Evolutionary conservation across 108 stramenopile genomes (phyloP).

Genomic region (Nitzschia sp.): DNA sequence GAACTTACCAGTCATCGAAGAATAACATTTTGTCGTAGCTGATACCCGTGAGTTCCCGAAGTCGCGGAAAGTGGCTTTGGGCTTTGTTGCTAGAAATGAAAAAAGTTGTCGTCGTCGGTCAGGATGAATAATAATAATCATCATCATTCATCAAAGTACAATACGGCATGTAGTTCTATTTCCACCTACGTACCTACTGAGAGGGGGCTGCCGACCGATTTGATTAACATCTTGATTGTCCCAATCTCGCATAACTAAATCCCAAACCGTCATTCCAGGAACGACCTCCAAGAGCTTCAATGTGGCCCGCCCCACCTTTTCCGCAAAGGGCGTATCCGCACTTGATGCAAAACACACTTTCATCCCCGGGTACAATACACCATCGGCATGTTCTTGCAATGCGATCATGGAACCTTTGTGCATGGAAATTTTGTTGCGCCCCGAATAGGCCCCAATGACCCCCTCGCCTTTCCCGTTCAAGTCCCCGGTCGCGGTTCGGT

Average conservation of each 20-base stretch:
- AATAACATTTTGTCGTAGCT: constrained; percentile 92
- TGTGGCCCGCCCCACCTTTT: constrained; percentile 72
- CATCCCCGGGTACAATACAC: constrained; percentile 62
- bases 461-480: constrained; percentile 79
- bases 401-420: constrained; percentile 69
- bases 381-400: constrained; percentile 70
- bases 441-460: constrained; percentile 72
- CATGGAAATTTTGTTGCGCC: constrained; percentile 63
- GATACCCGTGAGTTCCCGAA: constrained; percentile 78
- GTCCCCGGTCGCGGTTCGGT: constrained; percentile 58
- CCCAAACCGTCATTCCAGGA: constrained; percentile 83
- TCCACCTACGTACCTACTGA: constrained; percentile 29
- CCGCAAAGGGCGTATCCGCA: constrained; percentile 84
- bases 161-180: not conserved
- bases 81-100: constrained; percentile 60
- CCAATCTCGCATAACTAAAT: constrained; percentile 81
- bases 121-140: too few relatives aligned
- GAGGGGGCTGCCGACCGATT: constrained; percentile 85
- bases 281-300: constrained; percentile 78
- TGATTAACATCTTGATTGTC: constrained; percentile 76
- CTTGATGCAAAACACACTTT: constrained; percentile 76
- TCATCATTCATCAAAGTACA: too few relatives aligned
- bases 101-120: too few relatives aligned
- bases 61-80: constrained; percentile 84
- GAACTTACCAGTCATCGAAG: constrained; percentile 87